Evolutionary conservation across 495 filamentous ascomycete species (phyloP), one percentile per base, ranked within the genome.

Genomic region (Cladorrhinum samala): DNA sequence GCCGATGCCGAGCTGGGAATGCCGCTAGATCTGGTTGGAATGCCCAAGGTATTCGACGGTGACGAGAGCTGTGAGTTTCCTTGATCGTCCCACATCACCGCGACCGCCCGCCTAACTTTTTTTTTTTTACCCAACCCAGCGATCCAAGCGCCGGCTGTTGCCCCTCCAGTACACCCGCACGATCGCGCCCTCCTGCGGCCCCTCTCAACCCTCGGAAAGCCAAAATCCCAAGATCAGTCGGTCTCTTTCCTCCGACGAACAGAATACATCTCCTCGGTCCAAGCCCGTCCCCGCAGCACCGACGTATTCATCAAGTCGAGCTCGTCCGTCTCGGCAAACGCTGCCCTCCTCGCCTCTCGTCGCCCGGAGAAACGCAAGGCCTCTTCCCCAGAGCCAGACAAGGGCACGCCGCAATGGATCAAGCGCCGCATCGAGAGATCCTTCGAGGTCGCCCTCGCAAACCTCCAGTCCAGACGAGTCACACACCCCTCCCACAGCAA

Each of bases 1-100:
- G 90, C 91, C 18, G 94, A 98, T 81, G 91, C 91, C 17, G 94
- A 97, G 74, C 82, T 96, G 53, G 93, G 94, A 33, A 96, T 98
- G 92, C 89, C 89, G 37, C 83, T 98, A 67, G 92, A 98, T 67
- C 73, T 98, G 41, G 86, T 96, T 40, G 93, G 94, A 57, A 85
- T 97, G 68, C 94, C 94, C 5, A 87, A 91, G 0, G 81, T 97
- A 40, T 96, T 97, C 64, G 82, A 97, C 57, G 91, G 91, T 50
- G 89, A 98, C 71, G 93, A 98, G 75, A 87, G 86, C 70, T 87
- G 93, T 96, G 77, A 60, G 90, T 80, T 19, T 17, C 52, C 24
- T 33, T 25, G 36, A 44, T 55, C 16, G 25, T 9, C 57, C 11
- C 1, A 40, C 16, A 41, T 44, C 38, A n/a, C 13, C 18, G 3